Percentiles rank a stretch among this genome's conserved stretches.
Evolutionary conservation across 768 basidiomycete genomes (phyloP).

Genomic region (Agaricus subrufescens): DNA sequence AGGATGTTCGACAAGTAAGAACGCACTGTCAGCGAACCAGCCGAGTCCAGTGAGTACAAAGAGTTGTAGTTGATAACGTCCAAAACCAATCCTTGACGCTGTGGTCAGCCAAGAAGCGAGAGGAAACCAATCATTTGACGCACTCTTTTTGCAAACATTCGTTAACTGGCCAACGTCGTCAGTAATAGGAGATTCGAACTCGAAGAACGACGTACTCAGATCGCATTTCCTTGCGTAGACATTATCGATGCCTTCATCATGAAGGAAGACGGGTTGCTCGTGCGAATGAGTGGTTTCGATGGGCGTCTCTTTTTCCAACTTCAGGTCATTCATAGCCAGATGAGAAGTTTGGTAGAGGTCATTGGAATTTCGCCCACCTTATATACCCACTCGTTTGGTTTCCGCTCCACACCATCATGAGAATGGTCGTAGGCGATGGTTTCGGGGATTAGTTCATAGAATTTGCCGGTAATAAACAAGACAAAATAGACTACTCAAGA

Average conservation of each 20-base stretch:
- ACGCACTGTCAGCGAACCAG: slow-evolving; percentile 46
- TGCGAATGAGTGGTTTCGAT: neutral
- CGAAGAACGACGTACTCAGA: neutral
- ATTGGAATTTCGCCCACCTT: neutral
- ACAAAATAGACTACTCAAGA: no score
- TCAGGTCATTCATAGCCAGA: neutral
- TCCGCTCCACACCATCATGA: slow-evolving; percentile 2
- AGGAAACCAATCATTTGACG: slow-evolving; percentile 9
- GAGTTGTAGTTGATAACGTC: slow-evolving; percentile 44
- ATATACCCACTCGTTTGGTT: neutral
- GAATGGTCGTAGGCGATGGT: neutral
- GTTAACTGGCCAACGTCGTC: slow-evolving; percentile 28
- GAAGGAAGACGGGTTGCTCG: neutral
- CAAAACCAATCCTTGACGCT: slow-evolving; percentile 39
- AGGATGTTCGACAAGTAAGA: neutral
- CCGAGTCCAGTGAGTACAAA: slow-evolving; percentile 43
- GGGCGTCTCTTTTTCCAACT: neutral
- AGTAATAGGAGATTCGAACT: neutral
- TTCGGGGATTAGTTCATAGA: neutral
- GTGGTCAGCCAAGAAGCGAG: neutral
- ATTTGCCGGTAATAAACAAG: neutral
- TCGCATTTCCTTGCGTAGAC: slow-evolving; percentile 7
- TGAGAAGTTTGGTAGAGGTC: neutral
- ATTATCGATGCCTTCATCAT: slow-evolving; percentile 1
- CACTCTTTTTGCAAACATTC: slow-evolving; percentile 42